Evolutionary conservation across 2,329 filamentous ascomycete genomes (phyloP).

Genomic region (Aspergillus pseudotamarii): DNA sequence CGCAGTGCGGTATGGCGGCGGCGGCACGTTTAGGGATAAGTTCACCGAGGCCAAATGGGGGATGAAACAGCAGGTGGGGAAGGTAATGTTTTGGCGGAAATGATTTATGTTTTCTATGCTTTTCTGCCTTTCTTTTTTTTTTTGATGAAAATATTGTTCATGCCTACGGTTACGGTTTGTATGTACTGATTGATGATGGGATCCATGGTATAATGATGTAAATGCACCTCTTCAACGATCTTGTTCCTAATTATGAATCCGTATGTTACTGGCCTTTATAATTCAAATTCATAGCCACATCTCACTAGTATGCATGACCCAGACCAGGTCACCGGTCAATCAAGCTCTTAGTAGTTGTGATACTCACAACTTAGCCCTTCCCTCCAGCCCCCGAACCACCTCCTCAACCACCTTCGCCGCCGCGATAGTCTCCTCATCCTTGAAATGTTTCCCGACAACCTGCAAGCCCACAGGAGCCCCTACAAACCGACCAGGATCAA

Average conservation of each 20-base stretch:
- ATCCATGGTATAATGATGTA: constrained; percentile 20
- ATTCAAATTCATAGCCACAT: too few species aligned
- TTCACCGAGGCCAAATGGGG: constrained; percentile 40
- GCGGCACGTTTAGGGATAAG: constrained; percentile 38
- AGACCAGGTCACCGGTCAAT: too few species aligned
- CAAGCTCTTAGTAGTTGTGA: not conserved
- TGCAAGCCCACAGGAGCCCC: constrained; percentile 55
- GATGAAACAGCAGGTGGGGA: constrained; percentile 34
- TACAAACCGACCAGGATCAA: constrained; percentile 34
- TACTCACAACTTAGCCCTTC: not conserved
- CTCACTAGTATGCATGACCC: too few species aligned
- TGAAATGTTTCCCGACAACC: constrained; percentile 52
- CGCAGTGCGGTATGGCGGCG: constrained; percentile 34
- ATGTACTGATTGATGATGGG: constrained; percentile 16
- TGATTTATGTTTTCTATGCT: constrained; percentile 19
- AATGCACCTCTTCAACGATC: not conserved
- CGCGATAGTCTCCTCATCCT: constrained; percentile 55
- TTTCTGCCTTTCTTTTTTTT: constrained; percentile 9
- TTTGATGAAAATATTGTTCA: constrained; percentile 24
- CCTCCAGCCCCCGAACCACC: constrained; percentile 16
- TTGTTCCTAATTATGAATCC: not conserved
- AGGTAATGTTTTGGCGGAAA: constrained; percentile 46
- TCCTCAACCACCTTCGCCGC: constrained; percentile 31
- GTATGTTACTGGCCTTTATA: not conserved
- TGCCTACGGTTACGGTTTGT: constrained; percentile 16